Evolutionary conservation across 2,329 filamentous ascomycete genomes (phyloP).

Genomic region (Ramichloridium luteum): DNA sequence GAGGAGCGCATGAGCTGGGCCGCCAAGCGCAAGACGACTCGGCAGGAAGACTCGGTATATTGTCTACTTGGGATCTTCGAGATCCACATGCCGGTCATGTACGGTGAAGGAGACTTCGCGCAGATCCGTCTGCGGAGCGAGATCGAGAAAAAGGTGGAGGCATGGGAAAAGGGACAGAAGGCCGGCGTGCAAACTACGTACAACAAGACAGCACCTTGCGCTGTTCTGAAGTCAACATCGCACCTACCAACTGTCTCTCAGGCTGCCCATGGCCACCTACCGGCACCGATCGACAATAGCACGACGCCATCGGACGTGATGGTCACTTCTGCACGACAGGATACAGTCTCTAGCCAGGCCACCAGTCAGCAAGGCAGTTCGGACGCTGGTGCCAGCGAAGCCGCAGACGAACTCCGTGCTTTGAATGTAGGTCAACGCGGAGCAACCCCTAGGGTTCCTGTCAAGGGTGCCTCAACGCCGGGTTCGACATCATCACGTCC

Average conservation of each 20-base stretch:
- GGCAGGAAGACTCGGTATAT: slow-evolving; percentile 32
- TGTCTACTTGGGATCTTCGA: slow-evolving; percentile 34
- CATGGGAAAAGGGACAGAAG: slow-evolving; percentile 1
- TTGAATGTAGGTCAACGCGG: no score
- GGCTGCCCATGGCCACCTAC: neutral
- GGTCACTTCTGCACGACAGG: neutral
- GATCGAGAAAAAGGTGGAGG: slow-evolving; percentile 2
- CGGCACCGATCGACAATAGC: neutral
- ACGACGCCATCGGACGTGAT: neutral
- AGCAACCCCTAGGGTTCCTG: neutral
- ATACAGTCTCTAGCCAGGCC: neutral
- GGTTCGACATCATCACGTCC: neutral
- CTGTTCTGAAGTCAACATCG: neutral
- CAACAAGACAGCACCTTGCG: neutral
- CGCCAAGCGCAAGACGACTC: slow-evolving; percentile 5
- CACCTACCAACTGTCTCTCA: neutral
- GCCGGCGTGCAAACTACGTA: neutral
- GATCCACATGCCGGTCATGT: slow-evolving; percentile 33
- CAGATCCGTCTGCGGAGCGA: slow-evolving; percentile 25
- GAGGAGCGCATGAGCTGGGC: slow-evolving; percentile 8
- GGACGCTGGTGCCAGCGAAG: no score
- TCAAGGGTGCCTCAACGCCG: neutral
- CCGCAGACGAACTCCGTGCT: neutral
- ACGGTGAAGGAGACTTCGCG: slow-evolving; percentile 25
- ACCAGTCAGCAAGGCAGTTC: no score